A percentile compares a stretch with the other conserved stretches of the same genome.
These are phyloP conservation scores for Salix arbutifolia DNA, from an alignment of 345 rosid genomes.

Conservation along the genomic window DNA sequence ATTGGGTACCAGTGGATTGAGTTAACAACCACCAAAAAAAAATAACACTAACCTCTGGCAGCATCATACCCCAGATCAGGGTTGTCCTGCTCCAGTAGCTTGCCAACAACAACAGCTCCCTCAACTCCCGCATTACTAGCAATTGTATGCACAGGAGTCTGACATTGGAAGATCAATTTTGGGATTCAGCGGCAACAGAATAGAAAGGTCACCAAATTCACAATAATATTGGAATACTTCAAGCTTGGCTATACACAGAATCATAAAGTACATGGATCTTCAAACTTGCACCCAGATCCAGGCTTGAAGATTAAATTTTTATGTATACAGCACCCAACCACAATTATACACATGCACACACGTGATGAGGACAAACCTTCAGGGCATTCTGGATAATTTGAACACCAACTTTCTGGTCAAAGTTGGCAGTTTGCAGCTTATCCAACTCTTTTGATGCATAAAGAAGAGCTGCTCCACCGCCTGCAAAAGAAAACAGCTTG, in stretches of 20 bases:
- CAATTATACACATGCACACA: not conserved
- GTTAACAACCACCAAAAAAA: not conserved
- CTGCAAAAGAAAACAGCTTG: slow-evolving; percentile 24
- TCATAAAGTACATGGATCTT: not conserved
- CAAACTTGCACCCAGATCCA: not conserved
- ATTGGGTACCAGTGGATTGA: not conserved
- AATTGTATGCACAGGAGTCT: slow-evolving; percentile 82
- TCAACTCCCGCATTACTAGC: slow-evolving; percentile 92
- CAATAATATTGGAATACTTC: not conserved
- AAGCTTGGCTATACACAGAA: not conserved
- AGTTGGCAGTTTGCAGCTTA: slow-evolving; percentile 77
- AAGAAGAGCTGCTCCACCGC: slow-evolving; percentile 96
- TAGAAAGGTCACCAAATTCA: not conserved
- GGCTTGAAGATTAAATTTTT: not conserved
- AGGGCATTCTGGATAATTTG: slow-evolving; percentile 95
- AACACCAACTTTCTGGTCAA: slow-evolving; percentile 90
- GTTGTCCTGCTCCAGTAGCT: slow-evolving; percentile 84
- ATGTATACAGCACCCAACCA: not conserved
- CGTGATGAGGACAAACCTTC: slow-evolving; percentile 45
- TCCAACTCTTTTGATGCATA: slow-evolving; percentile 87
- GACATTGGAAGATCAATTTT: slow-evolving; percentile 8
- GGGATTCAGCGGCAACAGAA: not conserved
- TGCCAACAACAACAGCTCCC: slow-evolving; percentile 93
- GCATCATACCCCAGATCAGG: slow-evolving; percentile 92
- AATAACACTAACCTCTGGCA: slow-evolving; percentile 71